Percentiles rank a stretch among this genome's conserved stretches.
phyloP scores from a whole-genome alignment of 148 eudicot species.

The Amaranthus cruentus region DNA sequence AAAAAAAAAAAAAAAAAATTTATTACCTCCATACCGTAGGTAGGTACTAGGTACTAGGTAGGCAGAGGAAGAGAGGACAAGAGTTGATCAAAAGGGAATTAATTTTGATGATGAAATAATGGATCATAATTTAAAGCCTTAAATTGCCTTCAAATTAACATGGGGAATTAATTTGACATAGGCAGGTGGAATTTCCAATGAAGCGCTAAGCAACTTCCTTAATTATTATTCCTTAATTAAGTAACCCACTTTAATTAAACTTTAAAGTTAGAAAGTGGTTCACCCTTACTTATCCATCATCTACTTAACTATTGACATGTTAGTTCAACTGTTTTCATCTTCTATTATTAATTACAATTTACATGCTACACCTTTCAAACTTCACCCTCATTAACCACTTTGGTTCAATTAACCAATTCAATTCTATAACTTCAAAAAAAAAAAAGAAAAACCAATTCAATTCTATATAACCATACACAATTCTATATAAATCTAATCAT shows the following conservation, averaged over 20 bases:
- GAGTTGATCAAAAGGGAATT: background rate
- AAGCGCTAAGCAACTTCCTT: slow-evolving; percentile 9
- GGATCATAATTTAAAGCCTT: too few species aligned
- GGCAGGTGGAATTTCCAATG: slow-evolving; percentile 14
- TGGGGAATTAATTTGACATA: background rate
- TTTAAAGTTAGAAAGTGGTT: slow-evolving; percentile 12
- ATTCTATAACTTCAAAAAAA: background rate
- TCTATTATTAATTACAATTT: background rate
- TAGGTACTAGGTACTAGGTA: background rate
- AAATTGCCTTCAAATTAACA: background rate
- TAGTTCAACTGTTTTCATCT: slow-evolving; percentile 27
- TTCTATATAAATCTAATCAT: too few species aligned
- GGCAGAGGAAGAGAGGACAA: background rate
- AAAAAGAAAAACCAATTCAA: background rate
- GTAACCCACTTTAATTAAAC: slow-evolving; percentile 8
- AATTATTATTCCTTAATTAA: background rate
- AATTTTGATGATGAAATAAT: too few species aligned
- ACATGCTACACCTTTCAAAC: background rate
- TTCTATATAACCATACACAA: too few species aligned
- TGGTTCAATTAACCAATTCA: background rate
- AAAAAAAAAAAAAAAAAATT: too few species aligned
- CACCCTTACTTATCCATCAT: slow-evolving; percentile 26
- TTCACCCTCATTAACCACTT: background rate
- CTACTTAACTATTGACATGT: slow-evolving; percentile 29
- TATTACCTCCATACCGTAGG: background rate